phyloP scores from a whole-genome alignment of 1,284 basidiomycete genomes.

The Sanghuangporus weigelae region DNA sequence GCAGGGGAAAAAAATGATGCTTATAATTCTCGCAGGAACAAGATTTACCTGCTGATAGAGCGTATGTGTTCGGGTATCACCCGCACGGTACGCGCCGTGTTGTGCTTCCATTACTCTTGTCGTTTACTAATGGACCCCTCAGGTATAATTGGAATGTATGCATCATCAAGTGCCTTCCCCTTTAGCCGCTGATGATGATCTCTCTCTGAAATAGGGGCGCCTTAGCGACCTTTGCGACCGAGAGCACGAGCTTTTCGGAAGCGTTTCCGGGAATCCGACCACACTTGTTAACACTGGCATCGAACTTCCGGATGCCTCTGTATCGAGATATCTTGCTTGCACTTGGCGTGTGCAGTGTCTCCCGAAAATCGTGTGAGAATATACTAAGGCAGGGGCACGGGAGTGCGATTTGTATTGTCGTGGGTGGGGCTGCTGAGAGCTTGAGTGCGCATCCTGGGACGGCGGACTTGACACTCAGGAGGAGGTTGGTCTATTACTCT shows the following conservation, averaged over 20 bases:
- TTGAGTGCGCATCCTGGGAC: constrained; percentile 92
- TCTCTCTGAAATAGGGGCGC: constrained; percentile 68
- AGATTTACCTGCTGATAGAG: constrained; percentile 85
- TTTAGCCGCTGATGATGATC: neutral
- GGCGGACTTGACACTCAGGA: constrained; percentile 85
- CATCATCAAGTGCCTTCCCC: neutral
- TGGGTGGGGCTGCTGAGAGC: constrained; percentile 95
- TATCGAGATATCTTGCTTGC: constrained; percentile 88
- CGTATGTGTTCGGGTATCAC: constrained; percentile 97
- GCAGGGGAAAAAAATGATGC: neutral
- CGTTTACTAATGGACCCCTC: constrained; percentile 3
- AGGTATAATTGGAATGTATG: constrained; percentile 86
- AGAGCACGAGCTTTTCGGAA: constrained; percentile 91
- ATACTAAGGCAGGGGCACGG: constrained; percentile 76
- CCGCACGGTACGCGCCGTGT: constrained; percentile 69
- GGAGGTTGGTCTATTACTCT: constrained; percentile 41
- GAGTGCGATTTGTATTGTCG: constrained; percentile 87
- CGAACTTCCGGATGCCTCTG: constrained; percentile 90
- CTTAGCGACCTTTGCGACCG: constrained; percentile 89
- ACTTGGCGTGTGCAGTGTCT: constrained; percentile 89
- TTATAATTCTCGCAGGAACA: constrained; percentile 49
- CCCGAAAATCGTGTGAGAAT: constrained; percentile 84
- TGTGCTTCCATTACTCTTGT: neutral
- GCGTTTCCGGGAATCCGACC: constrained; percentile 90
- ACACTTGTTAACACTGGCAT: constrained; percentile 86